phyloP scores from a whole-genome alignment of 495 filamentous ascomycete species.

The Cetradonia linearis region DNA sequence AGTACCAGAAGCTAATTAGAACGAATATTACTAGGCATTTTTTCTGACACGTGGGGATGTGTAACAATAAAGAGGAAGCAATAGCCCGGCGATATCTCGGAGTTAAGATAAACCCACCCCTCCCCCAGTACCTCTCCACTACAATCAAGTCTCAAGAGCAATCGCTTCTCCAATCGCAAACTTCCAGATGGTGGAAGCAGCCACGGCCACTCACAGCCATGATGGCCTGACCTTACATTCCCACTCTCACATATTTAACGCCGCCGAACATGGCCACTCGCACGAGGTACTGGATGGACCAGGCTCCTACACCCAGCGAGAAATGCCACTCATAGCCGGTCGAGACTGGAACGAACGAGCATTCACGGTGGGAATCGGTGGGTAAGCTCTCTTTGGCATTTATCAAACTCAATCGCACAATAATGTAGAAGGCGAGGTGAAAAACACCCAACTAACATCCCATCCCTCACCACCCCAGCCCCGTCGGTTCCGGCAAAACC shows the following conservation, averaged over 20 bases:
- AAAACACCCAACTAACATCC: not conserved
- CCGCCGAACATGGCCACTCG: slow-evolving; percentile 80
- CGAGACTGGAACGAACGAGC: slow-evolving; percentile 83
- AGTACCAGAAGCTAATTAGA: no score
- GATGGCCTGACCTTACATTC: slow-evolving; percentile 40
- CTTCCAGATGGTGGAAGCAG: slow-evolving; percentile 9
- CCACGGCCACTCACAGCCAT: slow-evolving; percentile 24
- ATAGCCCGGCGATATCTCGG: no score
- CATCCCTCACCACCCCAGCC: slow-evolving; percentile 42
- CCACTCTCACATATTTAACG: slow-evolving; percentile 55
- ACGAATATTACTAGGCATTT: no score
- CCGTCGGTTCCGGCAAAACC: slow-evolving; percentile 95
- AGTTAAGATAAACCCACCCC: no score
- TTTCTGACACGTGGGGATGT: no score
- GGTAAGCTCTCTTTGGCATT: slow-evolving; percentile 46
- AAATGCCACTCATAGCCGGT: slow-evolving; percentile 84
- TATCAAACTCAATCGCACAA: not conserved
- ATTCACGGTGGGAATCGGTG: slow-evolving; percentile 93
- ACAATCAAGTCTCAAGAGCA: no score
- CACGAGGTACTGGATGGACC: slow-evolving; percentile 95
- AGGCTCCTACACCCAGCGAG: slow-evolving; percentile 78
- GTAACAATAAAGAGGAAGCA: no score
- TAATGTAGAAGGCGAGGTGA: not conserved
- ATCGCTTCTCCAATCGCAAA: not conserved
- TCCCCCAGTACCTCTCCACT: not conserved